Evolutionary conservation across 2,329 filamentous ascomycete genomes (phyloP), one percentile per base, ranked within the genome.

Genomic region (Hypoxylon sp.): DNA sequence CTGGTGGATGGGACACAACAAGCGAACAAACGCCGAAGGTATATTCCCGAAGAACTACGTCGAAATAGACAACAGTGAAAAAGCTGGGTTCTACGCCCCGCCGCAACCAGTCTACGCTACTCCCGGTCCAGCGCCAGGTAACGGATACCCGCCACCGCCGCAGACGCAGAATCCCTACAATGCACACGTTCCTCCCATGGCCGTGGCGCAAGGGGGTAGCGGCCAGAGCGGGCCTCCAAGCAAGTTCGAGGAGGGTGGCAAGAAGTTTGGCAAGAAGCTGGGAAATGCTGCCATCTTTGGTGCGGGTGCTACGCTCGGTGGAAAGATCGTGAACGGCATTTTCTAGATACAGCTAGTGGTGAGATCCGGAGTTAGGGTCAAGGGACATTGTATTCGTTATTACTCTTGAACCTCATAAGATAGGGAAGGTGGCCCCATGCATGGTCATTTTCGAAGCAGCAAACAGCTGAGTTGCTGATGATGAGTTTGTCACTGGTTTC

Each of bases 21-120:
- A 91, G 76, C 90, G 94, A 59, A 97, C 94, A 8, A 91, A 91
- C 62, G 83, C 88, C 73, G 93, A 97, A 82, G 95, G 95, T 75
- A 97, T 98, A 79, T 98, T 98, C 86, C 95, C 95, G n/a, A 89
- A 91, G 74, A 94, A 88, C 79, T 98, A 98, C 78, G 94, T 97
- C 70, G 84, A 93, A 57, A 82, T 92, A 57, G 90, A 94, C 74
- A 86, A 91, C 73, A 78, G 77, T 71, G 74, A 81, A 70, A 81
- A 84, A 55, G 69, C 79, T 77, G 74, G 84, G 31, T 76, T 70
- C 72, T 77, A 77, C 65, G 67, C 71, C 39, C 73, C 74, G 11
- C 47, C 67, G 3, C 74, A 77, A 42, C 74, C 76, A 10, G 50
- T 55, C 31, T 77, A 78, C 47, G 74, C 73, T 48, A 70, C 75